phyloP scores from a whole-genome alignment of 2,329 filamentous ascomycete genomes.

The Paecilomyces fulvus region DNA sequence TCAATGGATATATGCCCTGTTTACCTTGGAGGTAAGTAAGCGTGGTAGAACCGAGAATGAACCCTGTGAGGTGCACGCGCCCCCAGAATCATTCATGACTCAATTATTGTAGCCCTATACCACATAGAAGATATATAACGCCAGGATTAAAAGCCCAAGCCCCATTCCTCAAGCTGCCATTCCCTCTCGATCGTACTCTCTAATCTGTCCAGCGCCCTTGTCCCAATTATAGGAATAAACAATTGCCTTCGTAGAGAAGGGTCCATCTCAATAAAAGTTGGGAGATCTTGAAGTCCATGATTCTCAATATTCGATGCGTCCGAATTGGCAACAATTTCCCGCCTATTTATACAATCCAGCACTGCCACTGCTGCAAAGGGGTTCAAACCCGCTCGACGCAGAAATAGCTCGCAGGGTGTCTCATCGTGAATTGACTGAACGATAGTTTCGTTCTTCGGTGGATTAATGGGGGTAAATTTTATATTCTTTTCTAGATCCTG shows the following conservation, averaged over 20 bases:
- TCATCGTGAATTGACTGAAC: conserved; percentile 46
- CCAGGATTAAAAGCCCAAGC: neutral
- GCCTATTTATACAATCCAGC: conserved; percentile 29
- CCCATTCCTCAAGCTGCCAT: conserved; percentile 34
- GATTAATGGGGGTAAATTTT: conserved; percentile 5
- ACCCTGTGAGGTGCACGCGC: no score
- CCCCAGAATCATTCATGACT: neutral
- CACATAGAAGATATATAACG: neutral
- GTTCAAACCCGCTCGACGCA: conserved; percentile 60
- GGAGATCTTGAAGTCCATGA: conserved; percentile 29
- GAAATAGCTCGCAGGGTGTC: conserved; percentile 59
- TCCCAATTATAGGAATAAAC: conserved; percentile 49
- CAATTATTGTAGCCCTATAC: neutral
- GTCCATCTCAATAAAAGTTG: conserved; percentile 51
- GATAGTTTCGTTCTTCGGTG: conserved; percentile 4
- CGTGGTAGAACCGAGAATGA: no score
- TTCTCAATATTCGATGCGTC: neutral
- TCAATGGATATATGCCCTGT: no score
- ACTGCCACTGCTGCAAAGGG: conserved; percentile 62
- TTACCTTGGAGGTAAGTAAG: no score
- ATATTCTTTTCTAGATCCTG: neutral
- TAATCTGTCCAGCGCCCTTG: conserved; percentile 46
- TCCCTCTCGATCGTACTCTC: conserved; percentile 43
- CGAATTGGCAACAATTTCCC: conserved; percentile 1
- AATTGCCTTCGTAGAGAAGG: conserved; percentile 38